phyloP scores from a whole-genome alignment of 441 rosid species.

The Biscutella laevigata region DNA sequence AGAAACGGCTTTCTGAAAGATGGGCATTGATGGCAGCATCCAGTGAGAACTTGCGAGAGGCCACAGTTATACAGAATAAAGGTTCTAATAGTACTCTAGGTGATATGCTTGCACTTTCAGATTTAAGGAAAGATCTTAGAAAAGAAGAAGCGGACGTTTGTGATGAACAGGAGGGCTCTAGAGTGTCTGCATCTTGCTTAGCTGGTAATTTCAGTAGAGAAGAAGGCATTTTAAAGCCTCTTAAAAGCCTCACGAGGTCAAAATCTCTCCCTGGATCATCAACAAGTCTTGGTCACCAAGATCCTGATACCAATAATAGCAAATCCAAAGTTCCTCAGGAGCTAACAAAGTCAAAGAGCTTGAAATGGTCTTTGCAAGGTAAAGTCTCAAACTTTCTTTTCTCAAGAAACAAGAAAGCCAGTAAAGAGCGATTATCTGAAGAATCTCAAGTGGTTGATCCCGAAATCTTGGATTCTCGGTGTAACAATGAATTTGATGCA shows the following conservation, averaged over 20 bases:
- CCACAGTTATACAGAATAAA: constrained; percentile 28
- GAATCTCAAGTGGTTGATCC: constrained; percentile 29
- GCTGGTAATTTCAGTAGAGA: constrained; percentile 33
- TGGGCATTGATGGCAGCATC: constrained; percentile 75
- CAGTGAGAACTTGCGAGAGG: constrained; percentile 45
- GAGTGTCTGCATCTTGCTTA: constrained; percentile 42
- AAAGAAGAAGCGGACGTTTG: constrained; percentile 28
- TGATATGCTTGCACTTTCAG: constrained; percentile 92
- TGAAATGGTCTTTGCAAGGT: constrained; percentile 56
- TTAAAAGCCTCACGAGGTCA: constrained; percentile 49
- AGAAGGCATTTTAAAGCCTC: constrained; percentile 33
- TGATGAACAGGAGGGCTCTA: constrained; percentile 28
- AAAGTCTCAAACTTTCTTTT: constrained; percentile 80
- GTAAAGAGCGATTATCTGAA: constrained; percentile 34
- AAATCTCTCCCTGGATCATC: constrained; percentile 55
- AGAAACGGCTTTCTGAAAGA: constrained; percentile 90
- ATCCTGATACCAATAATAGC: constrained; percentile 32
- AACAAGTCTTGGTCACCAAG: constrained; percentile 31
- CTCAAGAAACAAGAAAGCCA: constrained; percentile 56
- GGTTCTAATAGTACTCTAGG: constrained; percentile 80
- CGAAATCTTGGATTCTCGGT: constrained; percentile 32
- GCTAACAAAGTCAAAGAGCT: constrained; percentile 48
- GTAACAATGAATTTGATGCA: constrained; percentile 28
- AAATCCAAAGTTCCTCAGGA: constrained; percentile 38
- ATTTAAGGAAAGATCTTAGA: constrained; percentile 31